A percentile compares a stretch with the other conserved stretches of the same genome.
These are phyloP conservation scores for Tetrahymena borealis DNA, from an alignment of 73 alveolate genomes.

Conservation along the genomic window DNA sequence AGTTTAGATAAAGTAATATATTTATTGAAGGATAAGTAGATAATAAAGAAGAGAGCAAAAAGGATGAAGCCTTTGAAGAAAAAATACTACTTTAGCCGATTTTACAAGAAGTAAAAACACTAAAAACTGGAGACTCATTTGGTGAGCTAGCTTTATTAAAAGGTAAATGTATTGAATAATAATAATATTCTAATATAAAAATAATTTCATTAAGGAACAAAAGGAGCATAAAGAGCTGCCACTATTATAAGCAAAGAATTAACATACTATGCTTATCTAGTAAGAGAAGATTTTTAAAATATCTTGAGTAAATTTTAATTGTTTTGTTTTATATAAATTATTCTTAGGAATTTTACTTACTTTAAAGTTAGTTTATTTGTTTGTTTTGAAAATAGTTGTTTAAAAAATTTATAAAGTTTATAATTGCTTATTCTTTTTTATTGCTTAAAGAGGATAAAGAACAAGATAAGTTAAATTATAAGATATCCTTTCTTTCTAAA, in stretches of 20 bases:
- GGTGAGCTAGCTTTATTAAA: not conserved
- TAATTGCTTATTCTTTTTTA: too few species aligned
- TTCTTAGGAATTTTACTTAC: too few species aligned
- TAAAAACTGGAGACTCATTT: not conserved
- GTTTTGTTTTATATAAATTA: not conserved
- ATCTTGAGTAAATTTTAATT: not conserved
- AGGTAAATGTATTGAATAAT: not conserved
- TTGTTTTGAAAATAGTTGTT: too few species aligned
- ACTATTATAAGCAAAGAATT: not conserved
- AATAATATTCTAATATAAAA: not conserved
- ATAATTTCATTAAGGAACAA: not conserved
- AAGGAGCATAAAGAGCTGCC: not conserved
- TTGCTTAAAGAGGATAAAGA: not conserved
- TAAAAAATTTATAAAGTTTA: too few species aligned
- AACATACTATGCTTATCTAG: not conserved
- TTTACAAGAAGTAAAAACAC: not conserved
- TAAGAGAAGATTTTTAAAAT: not conserved
- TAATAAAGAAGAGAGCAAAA: not conserved
- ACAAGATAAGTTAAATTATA: not conserved
- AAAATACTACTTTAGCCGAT: not conserved
- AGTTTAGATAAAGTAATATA: not conserved
- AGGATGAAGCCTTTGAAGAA: not conserved
- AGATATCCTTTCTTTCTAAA: not conserved
- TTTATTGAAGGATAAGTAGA: not conserved
- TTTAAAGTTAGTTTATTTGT: too few species aligned